These are phyloP conservation scores for Forsythia suspensa DNA, from an alignment of 257 asterid species.

Conservation along the genomic window DNA sequence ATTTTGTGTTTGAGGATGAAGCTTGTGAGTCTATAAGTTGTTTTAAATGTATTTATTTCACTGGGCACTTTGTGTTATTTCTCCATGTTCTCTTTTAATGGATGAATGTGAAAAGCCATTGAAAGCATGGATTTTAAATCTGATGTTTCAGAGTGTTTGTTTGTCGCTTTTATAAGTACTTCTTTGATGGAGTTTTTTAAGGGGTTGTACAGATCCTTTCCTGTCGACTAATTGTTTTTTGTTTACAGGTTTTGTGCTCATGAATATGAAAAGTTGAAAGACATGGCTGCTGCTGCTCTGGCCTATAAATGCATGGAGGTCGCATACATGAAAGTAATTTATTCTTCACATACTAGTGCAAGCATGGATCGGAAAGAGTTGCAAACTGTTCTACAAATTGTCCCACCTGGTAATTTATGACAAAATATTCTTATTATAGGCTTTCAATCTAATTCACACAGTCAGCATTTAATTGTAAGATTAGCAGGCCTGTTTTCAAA, in stretches of 20 bases:
- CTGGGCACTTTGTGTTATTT: neutral
- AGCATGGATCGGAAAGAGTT: slow-evolving; percentile 73
- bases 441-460: slow-evolving; percentile 4
- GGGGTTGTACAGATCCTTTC: slow-evolving; percentile 25
- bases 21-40: neutral
- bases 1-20: neutral
- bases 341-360: slow-evolving; percentile 65
- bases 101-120: slow-evolving; percentile 4
- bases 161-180: slow-evolving; percentile 9
- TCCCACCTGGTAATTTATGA: slow-evolving; percentile 68
- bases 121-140: neutral
- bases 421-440: slow-evolving; percentile 14
- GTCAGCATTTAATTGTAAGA: neutral
- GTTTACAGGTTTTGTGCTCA: slow-evolving; percentile 79
- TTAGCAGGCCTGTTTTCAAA: neutral
- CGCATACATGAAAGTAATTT: slow-evolving; percentile 85
- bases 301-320: slow-evolving; percentile 95
- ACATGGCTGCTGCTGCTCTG: slow-evolving; percentile 91
- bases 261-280: slow-evolving; percentile 87
- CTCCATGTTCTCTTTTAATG: slow-evolving; percentile 6
- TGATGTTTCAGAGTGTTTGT: neutral
- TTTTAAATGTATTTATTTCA: slow-evolving; percentile 3
- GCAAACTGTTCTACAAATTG: slow-evolving; percentile 71
- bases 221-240: slow-evolving; percentile 28
- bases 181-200: slow-evolving; percentile 18